These are phyloP conservation scores for Sporothrix curviconia DNA, from an alignment of 2,329 filamentous ascomycete species.

Conservation along the genomic window DNA sequence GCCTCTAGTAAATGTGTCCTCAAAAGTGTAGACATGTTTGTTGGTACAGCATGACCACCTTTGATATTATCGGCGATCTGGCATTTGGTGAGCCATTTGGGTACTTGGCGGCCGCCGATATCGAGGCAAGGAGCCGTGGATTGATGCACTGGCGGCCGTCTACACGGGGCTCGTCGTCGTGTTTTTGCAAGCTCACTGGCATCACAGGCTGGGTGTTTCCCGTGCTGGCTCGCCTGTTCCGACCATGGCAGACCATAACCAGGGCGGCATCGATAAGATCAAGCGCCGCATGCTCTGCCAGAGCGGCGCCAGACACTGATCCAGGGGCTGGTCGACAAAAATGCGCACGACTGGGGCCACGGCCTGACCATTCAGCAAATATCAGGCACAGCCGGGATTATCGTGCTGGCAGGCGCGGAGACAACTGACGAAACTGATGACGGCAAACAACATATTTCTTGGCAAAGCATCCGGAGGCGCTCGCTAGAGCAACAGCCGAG, in stretches of 20 bases:
- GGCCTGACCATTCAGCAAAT: background rate
- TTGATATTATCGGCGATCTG: constrained; percentile 5
- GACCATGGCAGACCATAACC: background rate
- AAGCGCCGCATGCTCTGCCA: background rate
- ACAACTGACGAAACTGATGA: background rate
- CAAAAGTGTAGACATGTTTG: background rate
- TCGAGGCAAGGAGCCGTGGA: background rate
- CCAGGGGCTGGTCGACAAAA: background rate
- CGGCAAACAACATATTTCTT: background rate
- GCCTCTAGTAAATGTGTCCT: too few species aligned
- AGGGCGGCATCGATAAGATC: constrained; percentile 5
- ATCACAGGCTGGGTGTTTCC: background rate
- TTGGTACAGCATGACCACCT: constrained; percentile 1
- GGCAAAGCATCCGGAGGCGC: background rate
- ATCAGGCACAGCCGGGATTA: background rate
- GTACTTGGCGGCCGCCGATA: background rate
- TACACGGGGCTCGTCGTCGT: background rate
- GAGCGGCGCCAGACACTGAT: background rate
- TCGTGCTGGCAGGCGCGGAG: background rate
- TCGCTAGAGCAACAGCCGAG: background rate
- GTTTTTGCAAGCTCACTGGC: background rate
- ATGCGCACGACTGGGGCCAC: background rate
- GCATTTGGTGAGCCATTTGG: background rate
- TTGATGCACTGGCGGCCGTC: background rate
- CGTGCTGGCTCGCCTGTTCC: background rate